These are phyloP conservation scores for Exutisphaerella laricina DNA, from an alignment of 2,329 filamentous ascomycete genomes.

Conservation along the genomic window DNA sequence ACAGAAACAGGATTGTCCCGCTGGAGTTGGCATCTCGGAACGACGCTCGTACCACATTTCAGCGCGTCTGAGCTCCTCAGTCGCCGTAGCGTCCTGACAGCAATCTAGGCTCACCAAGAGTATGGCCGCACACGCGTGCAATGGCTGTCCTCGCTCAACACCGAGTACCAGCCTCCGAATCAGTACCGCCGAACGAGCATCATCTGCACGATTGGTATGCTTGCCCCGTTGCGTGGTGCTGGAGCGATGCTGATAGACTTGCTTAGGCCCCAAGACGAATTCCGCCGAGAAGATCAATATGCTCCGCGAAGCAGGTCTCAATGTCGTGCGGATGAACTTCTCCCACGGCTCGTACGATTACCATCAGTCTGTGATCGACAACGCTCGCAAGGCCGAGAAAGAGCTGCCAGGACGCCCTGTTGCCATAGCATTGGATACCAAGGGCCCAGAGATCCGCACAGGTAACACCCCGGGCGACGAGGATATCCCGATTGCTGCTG, in stretches of 20 bases:
- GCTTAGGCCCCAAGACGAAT: conserved; percentile 85
- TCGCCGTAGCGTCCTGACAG: too few species aligned
- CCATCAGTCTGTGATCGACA: conserved; percentile 96
- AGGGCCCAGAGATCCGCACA: conserved; percentile 83
- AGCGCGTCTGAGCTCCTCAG: too few species aligned
- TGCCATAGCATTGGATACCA: conserved; percentile 86
- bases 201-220: conserved; percentile 87
- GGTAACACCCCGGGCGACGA: conserved; percentile 65
- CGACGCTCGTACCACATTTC: too few species aligned
- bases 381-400: conserved; percentile 81
- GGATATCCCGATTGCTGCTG: conserved; percentile 76
- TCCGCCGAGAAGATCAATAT: conserved; percentile 94
- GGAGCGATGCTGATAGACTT: conserved; percentile 4
- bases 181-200: conserved; percentile 97
- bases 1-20: too few species aligned
- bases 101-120: conserved; percentile 57
- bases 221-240: neutral
- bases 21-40: too few species aligned
- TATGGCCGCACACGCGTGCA: conserved; percentile 65
- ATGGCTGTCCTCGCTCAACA: conserved; percentile 76
- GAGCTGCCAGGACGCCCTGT: conserved; percentile 74
- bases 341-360: conserved; percentile 92
- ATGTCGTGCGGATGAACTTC: conserved; percentile 99
- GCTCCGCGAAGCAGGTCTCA: conserved; percentile 80
- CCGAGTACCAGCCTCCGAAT: conserved; percentile 76